phyloP scores from a whole-genome alignment of 1,139 yeast genomes.

The Hyphopichia wangnamkhiaoensis region DNA sequence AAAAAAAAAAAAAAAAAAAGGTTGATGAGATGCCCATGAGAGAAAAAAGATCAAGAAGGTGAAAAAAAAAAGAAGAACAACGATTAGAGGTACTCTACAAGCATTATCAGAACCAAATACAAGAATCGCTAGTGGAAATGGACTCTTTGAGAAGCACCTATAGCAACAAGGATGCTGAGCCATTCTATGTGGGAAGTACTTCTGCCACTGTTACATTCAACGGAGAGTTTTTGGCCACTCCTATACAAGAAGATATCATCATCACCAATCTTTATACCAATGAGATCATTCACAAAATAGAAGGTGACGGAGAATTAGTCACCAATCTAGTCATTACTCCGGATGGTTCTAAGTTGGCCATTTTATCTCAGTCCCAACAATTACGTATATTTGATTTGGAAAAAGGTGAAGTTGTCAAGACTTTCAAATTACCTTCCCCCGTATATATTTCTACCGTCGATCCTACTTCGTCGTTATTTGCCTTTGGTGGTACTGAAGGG shows the following conservation, averaged over 20 bases:
- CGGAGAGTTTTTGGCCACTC: constrained; percentile 75
- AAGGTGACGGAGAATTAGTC: constrained; percentile 84
- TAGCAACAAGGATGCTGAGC: constrained; percentile 43
- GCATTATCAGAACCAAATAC: neutral
- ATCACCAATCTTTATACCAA: constrained; percentile 65
- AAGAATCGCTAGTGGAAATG: constrained; percentile 15
- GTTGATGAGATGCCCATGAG: constrained; percentile 10
- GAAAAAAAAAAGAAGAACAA: neutral
- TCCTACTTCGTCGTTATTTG: constrained; percentile 78
- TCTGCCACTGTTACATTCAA: constrained; percentile 68
- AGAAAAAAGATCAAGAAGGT: neutral
- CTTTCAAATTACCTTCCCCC: constrained; percentile 69
- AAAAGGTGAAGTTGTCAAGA: constrained; percentile 49
- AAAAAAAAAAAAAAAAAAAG: constrained; percentile 1
- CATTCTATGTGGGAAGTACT: constrained; percentile 86
- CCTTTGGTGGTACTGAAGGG: constrained; percentile 96
- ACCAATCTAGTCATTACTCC: constrained; percentile 78
- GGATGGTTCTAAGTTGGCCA: constrained; percentile 68
- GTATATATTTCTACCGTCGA: constrained; percentile 79
- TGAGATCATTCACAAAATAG: constrained; percentile 58
- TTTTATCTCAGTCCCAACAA: constrained; percentile 83
- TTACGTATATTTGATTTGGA: constrained; percentile 61
- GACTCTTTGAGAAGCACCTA: constrained; percentile 35
- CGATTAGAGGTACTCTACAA: neutral
- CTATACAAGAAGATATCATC: constrained; percentile 71